A percentile compares a stretch with the other conserved stretches of the same genome.
Evolutionary conservation across 805 yeast species (phyloP).

Genomic region (Monosporozyma servazzii): DNA sequence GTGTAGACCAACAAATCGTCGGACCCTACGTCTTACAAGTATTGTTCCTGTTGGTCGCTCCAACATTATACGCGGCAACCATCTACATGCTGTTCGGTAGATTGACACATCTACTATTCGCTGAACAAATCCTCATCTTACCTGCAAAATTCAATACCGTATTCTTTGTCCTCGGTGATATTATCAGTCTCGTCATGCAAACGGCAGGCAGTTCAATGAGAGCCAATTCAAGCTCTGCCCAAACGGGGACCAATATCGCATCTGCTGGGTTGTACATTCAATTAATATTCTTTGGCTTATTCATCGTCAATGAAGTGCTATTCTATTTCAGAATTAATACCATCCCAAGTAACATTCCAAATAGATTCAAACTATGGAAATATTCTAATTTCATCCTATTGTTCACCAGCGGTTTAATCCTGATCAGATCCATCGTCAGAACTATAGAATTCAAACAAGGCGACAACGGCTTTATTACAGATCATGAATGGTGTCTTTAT

Average conservation of each 20-base stretch:
- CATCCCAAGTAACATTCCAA: not conserved
- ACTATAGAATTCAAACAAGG: conserved; percentile 27
- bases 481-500: conserved; percentile 24
- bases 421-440: conserved; percentile 28
- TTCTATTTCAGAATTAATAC: conserved; percentile 8
- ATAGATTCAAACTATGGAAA: conserved; percentile 7
- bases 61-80: conserved; percentile 28
- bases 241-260: conserved; percentile 18
- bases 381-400: conserved; percentile 10
- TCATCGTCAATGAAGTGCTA: conserved; percentile 14
- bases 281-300: conserved; percentile 24
- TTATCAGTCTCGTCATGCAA: conserved; percentile 26
- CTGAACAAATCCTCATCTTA: conserved; percentile 13
- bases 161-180: conserved; percentile 28
- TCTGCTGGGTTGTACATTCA: conserved; percentile 30
- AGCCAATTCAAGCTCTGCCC: conserved; percentile 5
- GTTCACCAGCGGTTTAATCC: conserved; percentile 12
- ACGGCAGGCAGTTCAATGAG: conserved; percentile 28
- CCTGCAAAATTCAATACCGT: conserved; percentile 19
- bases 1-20: conserved; percentile 4
- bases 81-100: conserved; percentile 28
- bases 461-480: conserved; percentile 16
- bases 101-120: conserved; percentile 13
- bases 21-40: conserved; percentile 22
- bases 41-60: conserved; percentile 25